Evolutionary conservation across 2,329 filamentous ascomycete genomes (phyloP).

Genomic region (Fusarium tjaetaba): DNA sequence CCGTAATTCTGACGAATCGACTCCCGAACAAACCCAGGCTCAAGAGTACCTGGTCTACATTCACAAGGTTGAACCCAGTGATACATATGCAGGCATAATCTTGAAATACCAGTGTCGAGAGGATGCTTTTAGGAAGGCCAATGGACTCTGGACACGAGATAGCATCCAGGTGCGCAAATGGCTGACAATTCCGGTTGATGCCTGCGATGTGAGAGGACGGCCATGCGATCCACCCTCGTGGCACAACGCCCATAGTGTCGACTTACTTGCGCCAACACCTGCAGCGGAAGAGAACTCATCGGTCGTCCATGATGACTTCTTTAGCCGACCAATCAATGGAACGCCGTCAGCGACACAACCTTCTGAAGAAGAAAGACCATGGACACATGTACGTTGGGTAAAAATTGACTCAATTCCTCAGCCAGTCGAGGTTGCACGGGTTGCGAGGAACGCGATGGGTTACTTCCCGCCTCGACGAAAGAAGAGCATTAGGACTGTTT

Average conservation of each 20-base stretch:
- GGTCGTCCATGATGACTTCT: conserved; percentile 54
- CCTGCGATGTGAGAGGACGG: conserved; percentile 84
- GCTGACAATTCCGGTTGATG: conserved; percentile 87
- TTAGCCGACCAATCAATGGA: conserved; percentile 50
- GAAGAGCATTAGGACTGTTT: conserved; percentile 78
- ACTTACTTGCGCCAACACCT: conserved; percentile 64
- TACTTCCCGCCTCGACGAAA: conserved; percentile 92
- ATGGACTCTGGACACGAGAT: conserved; percentile 94
- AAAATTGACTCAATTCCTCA: conserved; percentile 74
- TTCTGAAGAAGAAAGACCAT: conserved; percentile 67
- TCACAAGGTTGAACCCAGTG: conserved; percentile 82
- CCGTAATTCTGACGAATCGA: conserved; percentile 73
- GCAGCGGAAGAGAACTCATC: conserved; percentile 41
- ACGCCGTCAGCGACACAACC: conserved; percentile 41
- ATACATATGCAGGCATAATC: conserved; percentile 91
- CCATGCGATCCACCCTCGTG: conserved; percentile 65
- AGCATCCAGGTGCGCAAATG: conserved; percentile 85
- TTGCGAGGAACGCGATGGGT: conserved; percentile 82
- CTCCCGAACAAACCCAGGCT: conserved; percentile 64
- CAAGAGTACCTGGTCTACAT: conserved; percentile 88
- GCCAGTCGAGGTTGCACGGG: conserved; percentile 85
- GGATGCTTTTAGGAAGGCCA: conserved; percentile 84
- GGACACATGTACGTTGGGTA: conserved; percentile 92
- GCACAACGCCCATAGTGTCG: conserved; percentile 53
- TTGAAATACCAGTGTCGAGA: conserved; percentile 90